Evolutionary conservation across 345 rosid genomes (phyloP), one percentile per base, ranked within the genome.

Genomic region (Eutrema yunnanense): DNA sequence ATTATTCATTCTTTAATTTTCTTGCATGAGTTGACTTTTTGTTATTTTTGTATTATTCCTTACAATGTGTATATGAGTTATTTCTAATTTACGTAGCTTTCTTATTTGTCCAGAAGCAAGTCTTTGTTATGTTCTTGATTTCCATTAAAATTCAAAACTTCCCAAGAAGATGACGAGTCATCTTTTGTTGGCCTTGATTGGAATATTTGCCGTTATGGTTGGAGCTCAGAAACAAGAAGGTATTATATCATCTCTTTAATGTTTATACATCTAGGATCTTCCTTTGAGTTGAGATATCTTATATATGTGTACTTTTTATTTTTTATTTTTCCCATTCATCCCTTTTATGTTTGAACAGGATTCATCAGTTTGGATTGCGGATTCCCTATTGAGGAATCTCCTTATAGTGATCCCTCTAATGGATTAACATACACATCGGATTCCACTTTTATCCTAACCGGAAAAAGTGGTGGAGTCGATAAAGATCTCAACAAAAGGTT

Each of bases 301-400:
- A 34, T 29, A 8, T 29, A 63, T 32, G 26, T 22, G 26, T 22
- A 22, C 26, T 22, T 22, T 22, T 6, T 9, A 2, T 44, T 12
- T 12, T 9, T 37, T 14, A 14, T n/a, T n/a, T 11, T 14, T 5
- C 11, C 2, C 19, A 12, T 16, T 14, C 54, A 12, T 29, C 3
- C 0, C 6, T 14, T 32, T 14, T 36, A 2, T 46, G 41, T 29
- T 26, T 62, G 26, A 16, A 47, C 73, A 82, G 88, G 83, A 13
- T 82, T 82, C 68, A 77, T 82, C 13, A 85, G 86, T 63, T 72
- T 83, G 53, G 86, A 82, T 58, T 83, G 88, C 26, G 89, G 87
- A 4, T 68, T 67, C 8, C 62, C 79, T 3, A 8, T 12, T 38
- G 41, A 27, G 13, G 72, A 64, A 27, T 59, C 74, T n/a, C 68